phyloP scores from a whole-genome alignment of 2,329 filamentous ascomycete genomes.

The Trichoderma sp. region DNA sequence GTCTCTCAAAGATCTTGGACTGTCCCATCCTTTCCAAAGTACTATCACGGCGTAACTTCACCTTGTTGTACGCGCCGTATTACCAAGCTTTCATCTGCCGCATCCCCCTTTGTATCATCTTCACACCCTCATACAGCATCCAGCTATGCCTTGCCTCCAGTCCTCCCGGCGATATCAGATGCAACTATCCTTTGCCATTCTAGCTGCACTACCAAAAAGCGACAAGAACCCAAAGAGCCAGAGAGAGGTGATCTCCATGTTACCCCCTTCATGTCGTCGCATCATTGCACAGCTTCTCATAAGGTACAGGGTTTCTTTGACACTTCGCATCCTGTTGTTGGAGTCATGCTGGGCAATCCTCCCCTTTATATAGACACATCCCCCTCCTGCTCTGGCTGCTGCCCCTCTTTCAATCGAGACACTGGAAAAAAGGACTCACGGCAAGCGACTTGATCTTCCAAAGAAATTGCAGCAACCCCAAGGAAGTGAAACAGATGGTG shows the following conservation, averaged over 20 bases:
- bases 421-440: background rate
- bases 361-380: background rate
- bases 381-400: background rate
- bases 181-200: background rate
- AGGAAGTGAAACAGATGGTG: slow-evolving; percentile 19
- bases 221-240: background rate
- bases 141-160: background rate
- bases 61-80: slow-evolving; percentile 8
- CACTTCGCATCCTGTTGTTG: background rate
- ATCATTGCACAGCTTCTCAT: slow-evolving; percentile 9
- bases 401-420: background rate
- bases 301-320: slow-evolving; percentile 10
- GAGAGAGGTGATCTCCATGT: background rate
- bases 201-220: background rate
- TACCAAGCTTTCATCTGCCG: background rate
- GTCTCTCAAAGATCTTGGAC: background rate
- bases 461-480: slow-evolving; percentile 18
- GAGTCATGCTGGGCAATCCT: background rate
- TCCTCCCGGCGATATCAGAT: slow-evolving; percentile 15
- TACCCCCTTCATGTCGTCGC: background rate
- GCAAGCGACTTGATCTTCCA: slow-evolving; percentile 23
- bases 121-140: slow-evolving; percentile 1
- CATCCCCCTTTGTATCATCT: background rate
- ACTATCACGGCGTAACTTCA: too few species aligned
- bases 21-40: background rate